Base-by-base conservation (phyloP, 1,139 yeast genomes). In the Candida pseudoviswanathii region DNA sequence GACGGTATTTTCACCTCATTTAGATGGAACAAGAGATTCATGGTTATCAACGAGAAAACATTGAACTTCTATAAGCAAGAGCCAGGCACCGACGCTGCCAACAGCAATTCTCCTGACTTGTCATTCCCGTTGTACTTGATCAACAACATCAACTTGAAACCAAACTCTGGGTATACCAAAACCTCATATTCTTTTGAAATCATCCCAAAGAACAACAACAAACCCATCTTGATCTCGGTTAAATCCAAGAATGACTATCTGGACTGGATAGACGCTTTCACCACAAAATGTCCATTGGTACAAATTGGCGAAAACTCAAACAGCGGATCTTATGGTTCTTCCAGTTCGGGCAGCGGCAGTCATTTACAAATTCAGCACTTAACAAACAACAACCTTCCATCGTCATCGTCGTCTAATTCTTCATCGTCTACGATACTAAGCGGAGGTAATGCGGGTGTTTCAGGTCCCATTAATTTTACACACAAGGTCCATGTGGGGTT, bases 261-360 rank as follows among this genome's bases (percentile, higher is more conserved):
- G 65, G 86, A 89, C 54, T 92, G 99, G 99, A 79, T 92, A 54
- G 97, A 94, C 66, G 87, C 90, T 11, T 89, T 92, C 56, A 84
- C 90, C 57, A 82, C 94, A 16, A 89, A 89, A 64, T 89, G 96
- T 59, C 97, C 97, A 1, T 73, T 86, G 54, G 66, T 70, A 21
- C 73, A 68, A 47, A 73, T 75, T 47, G 75, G 74, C 33, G 62
- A 57, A 38, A 41, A 54, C n/a, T 36, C 36, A n/a, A 25, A 9
- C 30, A 32, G 33, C 9, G 29, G 39, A 9, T 24, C 47, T 3
- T 36, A 10, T 31, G 5, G 9, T 38, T 26, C 46, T 3, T n/a
- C 32, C 3, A 16, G 44, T 6, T 36, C 39, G 11, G 24, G 30
- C 6, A 8, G 30, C 9, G 30, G 30, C 30, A 27, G 10, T 8